Percentiles rank a stretch among this genome's conserved stretches.
phyloP scores from a whole-genome alignment of 2,329 filamentous ascomycete species.

The Graphium sp. region DNA sequence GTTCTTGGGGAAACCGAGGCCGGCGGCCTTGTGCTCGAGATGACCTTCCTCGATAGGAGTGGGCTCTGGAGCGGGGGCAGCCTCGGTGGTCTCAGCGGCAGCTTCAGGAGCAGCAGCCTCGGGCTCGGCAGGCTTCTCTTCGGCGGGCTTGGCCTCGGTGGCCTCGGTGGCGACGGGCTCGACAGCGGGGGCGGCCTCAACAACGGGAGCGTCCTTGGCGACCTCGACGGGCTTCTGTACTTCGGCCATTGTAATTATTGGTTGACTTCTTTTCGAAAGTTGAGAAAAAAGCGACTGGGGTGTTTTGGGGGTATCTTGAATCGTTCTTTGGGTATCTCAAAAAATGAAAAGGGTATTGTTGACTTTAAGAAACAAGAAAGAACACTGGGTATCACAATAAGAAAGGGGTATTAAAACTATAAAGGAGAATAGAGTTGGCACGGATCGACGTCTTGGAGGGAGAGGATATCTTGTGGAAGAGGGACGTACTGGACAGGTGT shows the following conservation, averaged over 20 bases:
- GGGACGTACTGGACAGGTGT: constrained; percentile 12
- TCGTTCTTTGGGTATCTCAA: constrained; percentile 16
- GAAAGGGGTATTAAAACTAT: constrained; percentile 21
- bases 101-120: constrained; percentile 22
- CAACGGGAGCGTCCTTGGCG: constrained; percentile 28
- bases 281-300: constrained; percentile 16
- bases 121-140: constrained; percentile 22
- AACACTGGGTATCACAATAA: constrained; percentile 35
- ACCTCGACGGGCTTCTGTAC: constrained; percentile 52
- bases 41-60: constrained; percentile 69
- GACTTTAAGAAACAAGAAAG: constrained; percentile 18
- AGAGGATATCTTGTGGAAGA: constrained; percentile 15
- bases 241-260: constrained; percentile 50
- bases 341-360: constrained; percentile 15
- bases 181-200: constrained; percentile 6
- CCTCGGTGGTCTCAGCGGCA: constrained; percentile 21
- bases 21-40: constrained; percentile 79
- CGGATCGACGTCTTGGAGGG: constrained; percentile 9
- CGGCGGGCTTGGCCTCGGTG: constrained; percentile 24
- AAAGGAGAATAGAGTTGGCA: constrained; percentile 11
- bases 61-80: constrained; percentile 24
- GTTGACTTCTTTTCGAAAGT: constrained; percentile 9
- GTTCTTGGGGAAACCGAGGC: constrained; percentile 70
- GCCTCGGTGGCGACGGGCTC: constrained; percentile 11
- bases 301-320: constrained; percentile 6